Base-by-base conservation (phyloP, 768 basidiomycete species). In the Stropharia rugosoannulata region DNA sequence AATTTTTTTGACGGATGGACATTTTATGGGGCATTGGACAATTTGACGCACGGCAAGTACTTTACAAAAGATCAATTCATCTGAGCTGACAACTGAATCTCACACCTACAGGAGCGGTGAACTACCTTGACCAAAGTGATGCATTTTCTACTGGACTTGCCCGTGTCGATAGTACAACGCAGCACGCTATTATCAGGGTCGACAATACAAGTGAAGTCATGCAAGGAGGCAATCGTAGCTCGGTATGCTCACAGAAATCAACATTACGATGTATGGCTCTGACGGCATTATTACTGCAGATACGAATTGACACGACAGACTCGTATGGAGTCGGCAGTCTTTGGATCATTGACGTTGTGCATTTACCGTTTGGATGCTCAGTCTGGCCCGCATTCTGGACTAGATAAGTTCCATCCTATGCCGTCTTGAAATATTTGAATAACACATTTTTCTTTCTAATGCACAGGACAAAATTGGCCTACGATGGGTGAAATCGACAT, bases 331-430 rank as follows among this genome's bases (percentile, higher is more conserved):
- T 41, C 12, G 49, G 49, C 7, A 39, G 36, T 11, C 36, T 51
- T 2, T 38, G 36, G 36, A 16, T 51, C 22, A 51, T 51, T 37
- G 49, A 51, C 49, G 49, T 38, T 10, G 11, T 41, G 4, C 49
- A 51, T 29, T 38, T 51, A n/a, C 49, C 49, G 1, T 51, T 38
- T 18, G 49, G 49, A 10, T 51, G 49, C 25, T 51, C 49, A 12
- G 49, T 51, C 3, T 51, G 49, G 49, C 49, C 49, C 6, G 16
- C 49, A 5, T 51, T 51, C 39, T 51, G 49, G 49, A 51, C 49
- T 3, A 41, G 40, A 41, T 41, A 19, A 41, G 40, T 41, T 32
- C 29, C 5, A 32, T 10, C 29, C 9, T 7, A 1, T 7, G 29
- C 29, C 29, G 5, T 32, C 29, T 32, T 32, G 29, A 6, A 32